phyloP scores from a whole-genome alignment of 306 rosid genomes.

The Mucuna pruriens region DNA sequence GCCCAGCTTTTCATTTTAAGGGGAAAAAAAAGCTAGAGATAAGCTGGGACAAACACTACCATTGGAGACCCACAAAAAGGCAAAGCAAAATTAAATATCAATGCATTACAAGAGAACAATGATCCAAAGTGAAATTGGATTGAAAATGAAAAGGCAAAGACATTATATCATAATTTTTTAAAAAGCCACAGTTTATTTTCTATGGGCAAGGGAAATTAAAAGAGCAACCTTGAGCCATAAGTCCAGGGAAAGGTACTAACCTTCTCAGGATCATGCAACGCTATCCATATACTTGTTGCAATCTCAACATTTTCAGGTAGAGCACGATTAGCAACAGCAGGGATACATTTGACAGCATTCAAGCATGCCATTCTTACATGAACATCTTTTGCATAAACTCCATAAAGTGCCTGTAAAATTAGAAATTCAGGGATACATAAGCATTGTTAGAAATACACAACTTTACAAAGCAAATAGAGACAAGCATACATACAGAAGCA shows the following conservation, averaged over 20 bases:
- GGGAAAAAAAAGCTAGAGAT: too few species aligned
- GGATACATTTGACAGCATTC: constrained; percentile 90
- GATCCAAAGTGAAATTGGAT: background rate
- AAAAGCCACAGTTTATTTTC: background rate
- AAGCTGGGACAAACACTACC: too few species aligned
- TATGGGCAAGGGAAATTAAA: background rate
- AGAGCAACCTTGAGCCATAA: background rate
- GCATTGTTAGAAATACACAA: constrained; percentile 8
- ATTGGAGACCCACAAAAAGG: background rate
- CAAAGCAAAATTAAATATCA: background rate
- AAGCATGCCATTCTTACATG: constrained; percentile 94
- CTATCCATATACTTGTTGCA: constrained; percentile 95
- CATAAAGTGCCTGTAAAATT: constrained; percentile 77
- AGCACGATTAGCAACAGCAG: constrained; percentile 78
- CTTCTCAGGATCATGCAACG: constrained; percentile 95
- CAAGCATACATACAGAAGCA: constrained; percentile 67
- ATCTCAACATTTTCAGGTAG: constrained; percentile 72
- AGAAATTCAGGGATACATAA: constrained; percentile 33
- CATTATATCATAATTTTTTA: background rate
- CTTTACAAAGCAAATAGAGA: constrained; percentile 28
- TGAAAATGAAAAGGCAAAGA: background rate
- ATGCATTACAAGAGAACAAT: background rate
- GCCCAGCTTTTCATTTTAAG: too few species aligned
- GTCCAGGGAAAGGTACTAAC: constrained; percentile 46
- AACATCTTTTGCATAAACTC: constrained; percentile 94